Evolutionary conservation across 176 grass and related monocot genomes (phyloP).

Genomic region (Cenchrus americanus): DNA sequence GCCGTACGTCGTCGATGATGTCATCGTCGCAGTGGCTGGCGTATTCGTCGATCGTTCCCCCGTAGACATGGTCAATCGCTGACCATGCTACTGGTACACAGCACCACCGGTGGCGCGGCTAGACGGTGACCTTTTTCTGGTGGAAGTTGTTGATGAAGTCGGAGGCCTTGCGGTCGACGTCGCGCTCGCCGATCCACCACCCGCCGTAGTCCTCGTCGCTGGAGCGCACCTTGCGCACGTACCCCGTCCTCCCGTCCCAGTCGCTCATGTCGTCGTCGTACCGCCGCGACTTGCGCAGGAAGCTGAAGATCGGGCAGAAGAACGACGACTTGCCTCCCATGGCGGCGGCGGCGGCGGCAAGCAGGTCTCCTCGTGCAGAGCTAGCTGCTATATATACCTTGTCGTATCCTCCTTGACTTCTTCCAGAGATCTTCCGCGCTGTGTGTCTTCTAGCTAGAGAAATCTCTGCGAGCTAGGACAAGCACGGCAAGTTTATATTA

Average conservation of each 20-base stretch:
- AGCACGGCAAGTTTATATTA: not conserved
- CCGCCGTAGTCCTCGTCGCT: slow-evolving; percentile 80
- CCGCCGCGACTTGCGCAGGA: slow-evolving; percentile 51
- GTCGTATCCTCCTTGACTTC: not conserved
- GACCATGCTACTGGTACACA: not conserved
- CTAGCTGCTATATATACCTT: no score
- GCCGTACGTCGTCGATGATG: not conserved
- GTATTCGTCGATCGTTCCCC: not conserved
- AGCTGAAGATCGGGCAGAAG: slow-evolving; percentile 74
- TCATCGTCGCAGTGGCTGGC: no score
- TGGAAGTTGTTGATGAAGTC: slow-evolving; percentile 78
- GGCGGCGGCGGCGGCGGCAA: not conserved
- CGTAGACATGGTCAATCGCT: not conserved
- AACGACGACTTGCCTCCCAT: slow-evolving; percentile 71
- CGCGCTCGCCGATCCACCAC: slow-evolving; percentile 70
- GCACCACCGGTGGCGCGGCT: not conserved
- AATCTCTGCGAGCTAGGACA: not conserved
- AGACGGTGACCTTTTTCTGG: slow-evolving; percentile 48
- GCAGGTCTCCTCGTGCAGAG: no score
- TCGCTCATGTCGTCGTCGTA: slow-evolving; percentile 65
- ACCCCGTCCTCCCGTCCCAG: slow-evolving; percentile 43
- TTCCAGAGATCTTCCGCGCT: not conserved
- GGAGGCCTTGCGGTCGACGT: slow-evolving; percentile 77
- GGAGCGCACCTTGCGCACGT: slow-evolving; percentile 60
- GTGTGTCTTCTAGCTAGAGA: not conserved